Evolutionary conservation across 2,329 filamentous ascomycete genomes (phyloP).

Genomic region (Cytospora paraplurivora): DNA sequence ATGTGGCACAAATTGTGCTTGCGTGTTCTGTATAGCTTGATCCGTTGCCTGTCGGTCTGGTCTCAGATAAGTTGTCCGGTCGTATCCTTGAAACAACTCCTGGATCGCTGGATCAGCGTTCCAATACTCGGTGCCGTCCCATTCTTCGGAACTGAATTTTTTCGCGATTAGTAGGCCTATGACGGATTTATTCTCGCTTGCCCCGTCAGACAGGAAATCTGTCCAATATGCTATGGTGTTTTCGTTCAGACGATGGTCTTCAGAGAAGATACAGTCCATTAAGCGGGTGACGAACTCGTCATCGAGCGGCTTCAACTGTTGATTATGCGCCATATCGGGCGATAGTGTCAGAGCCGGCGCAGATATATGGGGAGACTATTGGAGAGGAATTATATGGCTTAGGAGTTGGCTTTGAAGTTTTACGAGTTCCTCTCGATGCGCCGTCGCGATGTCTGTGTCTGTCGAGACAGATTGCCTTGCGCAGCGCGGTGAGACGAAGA

Average conservation of each 20-base stretch:
- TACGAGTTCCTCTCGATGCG: background rate
- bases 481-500: constrained; percentile 3
- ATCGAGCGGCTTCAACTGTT: constrained; percentile 8
- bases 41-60: background rate
- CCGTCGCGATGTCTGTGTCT: background rate
- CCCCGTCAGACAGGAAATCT: background rate
- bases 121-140: constrained; percentile 1
- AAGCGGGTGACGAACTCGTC: background rate
- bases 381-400: background rate
- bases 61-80: background rate
- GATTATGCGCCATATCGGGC: constrained; percentile 12
- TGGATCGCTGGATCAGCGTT: constrained; percentile 19
- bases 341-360: background rate
- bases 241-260: background rate
- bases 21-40: background rate
- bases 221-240: background rate
- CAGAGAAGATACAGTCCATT: background rate
- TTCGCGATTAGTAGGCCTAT: constrained; percentile 6
- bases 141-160: constrained; percentile 1
- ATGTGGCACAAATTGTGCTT: background rate
- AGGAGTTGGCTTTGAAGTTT: background rate
- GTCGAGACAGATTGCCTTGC: background rate
- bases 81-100: constrained; percentile 23
- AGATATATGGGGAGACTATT: background rate
- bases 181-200: background rate